Evolutionary conservation across 768 basidiomycete genomes (phyloP), one percentile per base, ranked within the genome.

Genomic region (Pulveroboletus sp.): DNA sequence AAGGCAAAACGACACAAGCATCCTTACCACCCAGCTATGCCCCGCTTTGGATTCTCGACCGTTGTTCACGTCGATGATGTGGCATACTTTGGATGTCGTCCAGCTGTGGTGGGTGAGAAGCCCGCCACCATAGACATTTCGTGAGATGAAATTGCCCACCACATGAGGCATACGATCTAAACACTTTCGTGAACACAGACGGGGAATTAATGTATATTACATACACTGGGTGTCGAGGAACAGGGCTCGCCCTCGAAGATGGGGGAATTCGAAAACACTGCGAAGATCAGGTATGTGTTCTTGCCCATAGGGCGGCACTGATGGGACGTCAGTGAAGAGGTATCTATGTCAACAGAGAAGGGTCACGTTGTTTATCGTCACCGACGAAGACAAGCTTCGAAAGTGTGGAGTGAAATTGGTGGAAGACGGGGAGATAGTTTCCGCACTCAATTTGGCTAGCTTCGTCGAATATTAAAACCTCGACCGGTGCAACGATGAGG

Each of bases 81-180:
- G 55, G 49, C 72, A 72, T 11, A 62, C 59, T 19, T 67, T 59
- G 3, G 66, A 36, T 36, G 73, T 59, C 3, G 56, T 65, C 30
- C 76, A 62, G 29, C 64, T 63, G 62, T 88, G 85, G 2, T 67
- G 56, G 5, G 89, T 89, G 11, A 65, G 61, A 29, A 92, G 80
- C 56, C 78, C 67, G 6, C 67, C 62, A 22, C 76, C 63, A 71
- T 92, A 92, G 14, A 92, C 74, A 10, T 71, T 67, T 41, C 69
- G 58, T 7, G 89, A 92, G 22, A 92, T 85, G 39, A 89, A 81
- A 4, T 65, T 58, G 32, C 88, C 85, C 67, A 90, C 81, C 50
- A 84, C 75, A 53, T 80, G 78, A 32, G 89, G 89, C 86, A 92
- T 89, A 5, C 90, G 83, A 57, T 92, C 90, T 92, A 49, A 20